Percentiles rank a stretch among this genome's conserved stretches.
Evolutionary conservation across 1,284 basidiomycete species (phyloP).

Genomic region (Tilletia caries): DNA sequence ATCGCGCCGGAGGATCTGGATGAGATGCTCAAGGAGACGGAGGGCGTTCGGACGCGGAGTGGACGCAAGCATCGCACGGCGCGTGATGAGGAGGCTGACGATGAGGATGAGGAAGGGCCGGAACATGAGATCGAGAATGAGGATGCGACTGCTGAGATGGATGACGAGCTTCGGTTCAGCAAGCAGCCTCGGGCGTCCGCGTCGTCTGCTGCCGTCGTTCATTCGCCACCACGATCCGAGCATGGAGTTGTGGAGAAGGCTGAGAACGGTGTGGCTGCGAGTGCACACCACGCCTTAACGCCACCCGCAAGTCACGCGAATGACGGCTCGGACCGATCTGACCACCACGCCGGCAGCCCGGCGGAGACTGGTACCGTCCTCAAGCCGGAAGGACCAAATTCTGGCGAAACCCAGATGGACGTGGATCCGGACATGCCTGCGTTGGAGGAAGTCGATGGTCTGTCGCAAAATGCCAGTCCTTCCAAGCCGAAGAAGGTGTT

Average conservation of each 20-base stretch:
- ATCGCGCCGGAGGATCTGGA: not conserved
- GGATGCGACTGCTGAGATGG: not conserved
- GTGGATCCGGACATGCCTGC: too few species aligned
- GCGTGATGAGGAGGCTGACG: not conserved
- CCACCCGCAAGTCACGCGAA: slow-evolving; percentile 10
- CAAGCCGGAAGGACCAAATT: not conserved
- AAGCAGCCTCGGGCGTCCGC: slow-evolving; percentile 24
- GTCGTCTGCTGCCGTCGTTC: slow-evolving; percentile 11
- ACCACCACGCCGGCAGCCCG: slow-evolving; percentile 12
- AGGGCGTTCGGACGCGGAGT: slow-evolving; percentile 43
- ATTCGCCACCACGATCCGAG: not conserved
- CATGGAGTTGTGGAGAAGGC: not conserved
- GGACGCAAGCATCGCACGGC: slow-evolving; percentile 18
- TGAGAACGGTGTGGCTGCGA: not conserved
- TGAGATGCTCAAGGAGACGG: slow-evolving; percentile 16
- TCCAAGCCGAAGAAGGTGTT: slow-evolving; percentile 32
- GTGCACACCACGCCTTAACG: not conserved
- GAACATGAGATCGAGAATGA: not conserved
- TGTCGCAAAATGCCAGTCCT: not conserved
- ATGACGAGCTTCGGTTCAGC: slow-evolving; percentile 14
- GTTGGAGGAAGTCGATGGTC: not conserved
- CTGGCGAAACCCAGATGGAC: too few species aligned
- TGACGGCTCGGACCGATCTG: slow-evolving; percentile 4
- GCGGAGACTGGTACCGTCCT: not conserved
- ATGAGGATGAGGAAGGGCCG: slow-evolving; percentile 6